Evolutionary conservation across 2,329 filamentous ascomycete species (phyloP).

Genomic region (Tolypocladium nubicola): DNA sequence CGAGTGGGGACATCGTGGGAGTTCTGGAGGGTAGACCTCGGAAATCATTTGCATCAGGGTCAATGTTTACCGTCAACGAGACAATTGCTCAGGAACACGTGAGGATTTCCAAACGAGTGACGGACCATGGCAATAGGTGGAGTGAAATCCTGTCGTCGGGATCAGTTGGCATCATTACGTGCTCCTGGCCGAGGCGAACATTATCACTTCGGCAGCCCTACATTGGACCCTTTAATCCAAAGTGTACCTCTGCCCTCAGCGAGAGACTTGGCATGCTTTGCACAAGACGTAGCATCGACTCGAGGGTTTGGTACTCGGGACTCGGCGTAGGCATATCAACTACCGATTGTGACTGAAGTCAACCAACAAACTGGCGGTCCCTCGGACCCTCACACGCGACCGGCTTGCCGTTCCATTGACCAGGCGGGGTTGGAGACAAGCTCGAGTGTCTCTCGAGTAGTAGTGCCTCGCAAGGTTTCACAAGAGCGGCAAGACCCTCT

Average conservation of each 20-base stretch:
- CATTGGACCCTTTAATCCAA: background rate
- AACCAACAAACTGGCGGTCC: background rate
- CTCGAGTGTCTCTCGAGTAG: background rate
- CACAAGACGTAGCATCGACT: no score
- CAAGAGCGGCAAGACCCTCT: background rate
- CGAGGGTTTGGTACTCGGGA: background rate
- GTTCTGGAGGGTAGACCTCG: slow-evolving; percentile 36
- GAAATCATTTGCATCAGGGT: slow-evolving; percentile 38
- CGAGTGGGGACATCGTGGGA: slow-evolving; percentile 31
- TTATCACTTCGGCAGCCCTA: background rate
- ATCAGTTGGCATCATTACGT: background rate
- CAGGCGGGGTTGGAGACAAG: background rate
- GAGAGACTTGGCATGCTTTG: no score
- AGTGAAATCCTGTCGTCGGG: background rate
- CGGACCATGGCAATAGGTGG: background rate
- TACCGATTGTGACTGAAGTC: background rate
- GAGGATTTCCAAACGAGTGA: slow-evolving; percentile 6
- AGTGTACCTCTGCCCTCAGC: background rate
- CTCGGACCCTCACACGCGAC: background rate
- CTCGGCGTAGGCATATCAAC: background rate
- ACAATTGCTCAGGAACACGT: slow-evolving; percentile 16
- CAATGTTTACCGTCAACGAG: slow-evolving; percentile 27
- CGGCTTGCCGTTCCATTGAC: background rate
- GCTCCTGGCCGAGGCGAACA: background rate
- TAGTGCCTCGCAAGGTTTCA: background rate